Percentiles rank a stretch among this genome's conserved stretches.
phyloP scores from a whole-genome alignment of 441 rosid genomes.

The Populus hybrid region DNA sequence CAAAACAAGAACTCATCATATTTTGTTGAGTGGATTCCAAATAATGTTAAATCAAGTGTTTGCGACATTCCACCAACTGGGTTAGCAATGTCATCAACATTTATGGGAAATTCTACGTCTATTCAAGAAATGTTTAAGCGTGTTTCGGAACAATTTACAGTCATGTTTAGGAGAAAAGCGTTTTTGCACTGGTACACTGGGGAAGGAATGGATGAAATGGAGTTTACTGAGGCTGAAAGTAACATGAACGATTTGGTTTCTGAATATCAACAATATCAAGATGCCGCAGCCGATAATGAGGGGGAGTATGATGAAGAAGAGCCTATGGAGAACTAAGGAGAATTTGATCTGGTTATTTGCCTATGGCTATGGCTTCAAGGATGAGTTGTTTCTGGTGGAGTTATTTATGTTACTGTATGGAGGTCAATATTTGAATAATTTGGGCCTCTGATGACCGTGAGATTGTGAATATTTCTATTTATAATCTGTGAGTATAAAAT shows the following conservation, averaged over 20 bases:
- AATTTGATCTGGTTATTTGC: background rate
- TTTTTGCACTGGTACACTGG: conserved; percentile 57
- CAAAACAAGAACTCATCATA: conserved; percentile 55
- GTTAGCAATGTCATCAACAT: conserved; percentile 42
- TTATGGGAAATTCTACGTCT: conserved; percentile 48
- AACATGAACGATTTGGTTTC: conserved; percentile 55
- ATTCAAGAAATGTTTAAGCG: conserved; percentile 53
- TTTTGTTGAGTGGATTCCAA: conserved; percentile 53
- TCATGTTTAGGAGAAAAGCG: conserved; percentile 52
- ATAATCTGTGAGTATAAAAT: background rate
- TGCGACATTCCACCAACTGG: conserved; percentile 54
- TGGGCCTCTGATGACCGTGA: too few relatives aligned
- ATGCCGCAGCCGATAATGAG: conserved; percentile 34
- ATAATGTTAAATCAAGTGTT: conserved; percentile 50
- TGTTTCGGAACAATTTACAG: conserved; percentile 50
- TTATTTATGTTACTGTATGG: conserved; percentile 18
- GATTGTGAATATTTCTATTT: background rate
- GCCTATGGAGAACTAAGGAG: conserved; percentile 16
- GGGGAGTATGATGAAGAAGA: conserved; percentile 34
- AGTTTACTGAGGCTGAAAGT: conserved; percentile 48
- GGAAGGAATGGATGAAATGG: conserved; percentile 62
- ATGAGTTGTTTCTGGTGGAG: background rate
- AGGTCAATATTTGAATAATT: conserved; percentile 3
- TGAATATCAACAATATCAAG: conserved; percentile 53
- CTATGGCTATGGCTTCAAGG: background rate